Percentiles rank a stretch among this genome's conserved stretches.
Conservation (phyloP, 2,329 filamentous ascomycete genomes). For the Lachnellula hyalina region DNA sequence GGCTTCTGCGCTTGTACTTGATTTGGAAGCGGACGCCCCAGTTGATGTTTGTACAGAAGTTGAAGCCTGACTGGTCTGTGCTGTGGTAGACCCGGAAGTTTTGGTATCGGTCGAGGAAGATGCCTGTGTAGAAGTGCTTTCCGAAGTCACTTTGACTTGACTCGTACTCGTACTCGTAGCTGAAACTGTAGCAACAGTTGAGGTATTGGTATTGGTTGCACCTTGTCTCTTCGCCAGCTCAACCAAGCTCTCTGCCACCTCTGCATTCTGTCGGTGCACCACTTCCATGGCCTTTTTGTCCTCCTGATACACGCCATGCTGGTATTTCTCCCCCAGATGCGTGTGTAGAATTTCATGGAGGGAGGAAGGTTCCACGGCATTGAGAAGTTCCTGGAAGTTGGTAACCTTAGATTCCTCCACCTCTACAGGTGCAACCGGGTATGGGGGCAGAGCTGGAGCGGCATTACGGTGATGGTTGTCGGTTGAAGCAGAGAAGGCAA, state of each 20-base stretch:
- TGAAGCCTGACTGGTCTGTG: background rate
- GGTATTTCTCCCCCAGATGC: constrained; percentile 57
- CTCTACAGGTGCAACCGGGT: constrained; percentile 13
- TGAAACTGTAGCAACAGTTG: constrained; percentile 12
- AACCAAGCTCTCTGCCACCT: constrained; percentile 57
- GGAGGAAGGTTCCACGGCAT: constrained; percentile 51
- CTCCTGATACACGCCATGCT: constrained; percentile 62
- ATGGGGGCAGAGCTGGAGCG: constrained; percentile 4
- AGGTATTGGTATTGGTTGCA: constrained; percentile 19
- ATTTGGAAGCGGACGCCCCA: background rate
- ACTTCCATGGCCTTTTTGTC: constrained; percentile 59
- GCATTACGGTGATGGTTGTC: constrained; percentile 6
- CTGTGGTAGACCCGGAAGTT: background rate
- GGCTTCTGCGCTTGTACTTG: background rate
- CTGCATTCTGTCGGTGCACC: constrained; percentile 54
- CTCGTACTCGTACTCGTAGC: constrained; percentile 6
- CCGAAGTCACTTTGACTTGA: background rate
- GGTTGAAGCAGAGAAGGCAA: constrained; percentile 32
- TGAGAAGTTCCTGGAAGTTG: constrained; percentile 49
- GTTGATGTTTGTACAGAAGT: background rate
- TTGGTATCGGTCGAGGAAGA: background rate
- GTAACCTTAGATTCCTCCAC: constrained; percentile 17
- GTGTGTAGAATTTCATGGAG: constrained; percentile 63
- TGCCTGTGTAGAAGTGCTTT: background rate
- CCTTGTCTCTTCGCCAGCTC: constrained; percentile 59